Evolutionary conservation across 2,329 filamentous ascomycete genomes (phyloP).

Genomic region (Aspergillus sp.): DNA sequence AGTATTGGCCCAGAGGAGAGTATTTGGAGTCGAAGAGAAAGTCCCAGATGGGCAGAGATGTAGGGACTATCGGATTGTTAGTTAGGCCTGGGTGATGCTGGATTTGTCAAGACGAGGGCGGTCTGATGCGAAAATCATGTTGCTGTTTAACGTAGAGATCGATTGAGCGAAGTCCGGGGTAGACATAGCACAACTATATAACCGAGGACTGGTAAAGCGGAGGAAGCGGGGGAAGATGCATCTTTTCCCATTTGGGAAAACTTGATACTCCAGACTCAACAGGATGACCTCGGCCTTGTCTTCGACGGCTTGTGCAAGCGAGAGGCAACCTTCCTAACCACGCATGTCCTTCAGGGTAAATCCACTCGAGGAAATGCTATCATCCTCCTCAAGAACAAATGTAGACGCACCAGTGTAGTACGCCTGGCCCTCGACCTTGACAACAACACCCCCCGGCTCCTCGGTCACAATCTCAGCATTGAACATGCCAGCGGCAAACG

Average conservation of each 20-base stretch:
- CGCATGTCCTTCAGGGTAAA: constrained; percentile 11
- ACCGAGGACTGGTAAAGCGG: too few species aligned
- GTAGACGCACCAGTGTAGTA: constrained; percentile 23
- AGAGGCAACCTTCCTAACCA: not conserved
- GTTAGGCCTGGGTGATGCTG: not conserved
- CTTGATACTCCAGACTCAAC: too few species aligned
- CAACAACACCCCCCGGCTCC: constrained; percentile 11
- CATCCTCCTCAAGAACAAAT: constrained; percentile 22
- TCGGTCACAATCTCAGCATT: constrained; percentile 14
- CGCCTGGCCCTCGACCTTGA: constrained; percentile 23
- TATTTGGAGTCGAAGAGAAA: constrained; percentile 50
- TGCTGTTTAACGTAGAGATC: too few species aligned
- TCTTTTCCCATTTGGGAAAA: too few species aligned
- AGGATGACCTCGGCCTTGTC: too few species aligned
- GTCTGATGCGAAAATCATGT: constrained; percentile 3
- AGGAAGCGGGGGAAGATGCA: too few species aligned
- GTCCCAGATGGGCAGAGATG: constrained; percentile 43
- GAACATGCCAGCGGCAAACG: constrained; percentile 16
- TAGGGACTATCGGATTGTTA: constrained; percentile 6
- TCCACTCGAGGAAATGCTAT: constrained; percentile 13
- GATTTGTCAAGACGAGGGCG: constrained; percentile 1
- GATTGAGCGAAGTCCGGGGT: too few species aligned
- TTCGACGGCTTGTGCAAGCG: too few species aligned
- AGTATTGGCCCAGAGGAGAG: constrained; percentile 39
- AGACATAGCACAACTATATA: too few species aligned